These are phyloP conservation scores for Vaccinium darrowii DNA, from an alignment of 148 eudicot species.

Conservation along the genomic window DNA sequence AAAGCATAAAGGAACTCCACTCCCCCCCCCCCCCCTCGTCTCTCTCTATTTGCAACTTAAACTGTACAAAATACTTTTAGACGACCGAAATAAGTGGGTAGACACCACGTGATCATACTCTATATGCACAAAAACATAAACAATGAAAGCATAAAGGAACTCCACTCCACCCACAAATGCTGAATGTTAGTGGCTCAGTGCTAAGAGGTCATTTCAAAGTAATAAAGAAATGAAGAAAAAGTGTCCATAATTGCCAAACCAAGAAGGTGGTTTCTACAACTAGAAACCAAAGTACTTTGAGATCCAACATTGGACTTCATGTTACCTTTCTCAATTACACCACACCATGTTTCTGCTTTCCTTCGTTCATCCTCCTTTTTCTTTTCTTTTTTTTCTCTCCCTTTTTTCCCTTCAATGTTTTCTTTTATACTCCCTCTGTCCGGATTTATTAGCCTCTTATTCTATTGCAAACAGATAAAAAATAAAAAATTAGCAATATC, in stretches of 20 bases:
- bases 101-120: too few species aligned
- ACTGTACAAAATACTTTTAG: too few species aligned
- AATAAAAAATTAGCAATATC: too few species aligned
- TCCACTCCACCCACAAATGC: conserved; percentile 21
- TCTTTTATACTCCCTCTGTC: too few species aligned
- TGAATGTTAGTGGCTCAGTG: conserved; percentile 2
- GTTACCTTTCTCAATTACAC: background rate
- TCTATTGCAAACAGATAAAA: too few species aligned
- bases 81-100: too few species aligned
- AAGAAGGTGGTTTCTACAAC: conserved; percentile 16
- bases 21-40: background rate
- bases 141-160: conserved; percentile 16
- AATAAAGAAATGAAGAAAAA: background rate
- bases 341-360: conserved; percentile 4
- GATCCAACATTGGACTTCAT: background rate
- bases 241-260: conserved; percentile 2
- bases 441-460: too few species aligned
- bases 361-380: too few species aligned
- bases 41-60: too few species aligned
- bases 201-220: conserved; percentile 17
- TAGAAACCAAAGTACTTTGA: background rate
- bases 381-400: too few species aligned
- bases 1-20: conserved; percentile 24
- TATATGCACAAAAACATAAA: too few species aligned
- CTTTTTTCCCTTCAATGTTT: too few species aligned